Evolutionary conservation across 305 asterid species (phyloP).

Genomic region (Fraxinus sp.): DNA sequence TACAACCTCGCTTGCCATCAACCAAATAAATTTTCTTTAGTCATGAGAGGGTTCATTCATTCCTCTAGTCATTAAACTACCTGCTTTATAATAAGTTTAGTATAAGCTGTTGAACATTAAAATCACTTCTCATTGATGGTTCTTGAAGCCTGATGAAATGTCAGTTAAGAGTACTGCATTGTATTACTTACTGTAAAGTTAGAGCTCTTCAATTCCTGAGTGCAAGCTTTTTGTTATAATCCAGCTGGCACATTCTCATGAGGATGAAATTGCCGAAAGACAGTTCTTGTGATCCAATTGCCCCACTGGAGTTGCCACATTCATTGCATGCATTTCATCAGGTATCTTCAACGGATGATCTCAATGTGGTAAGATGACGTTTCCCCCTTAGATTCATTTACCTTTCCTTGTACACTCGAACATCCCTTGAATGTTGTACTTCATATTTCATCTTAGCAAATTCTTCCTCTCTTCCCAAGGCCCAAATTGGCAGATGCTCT

Average conservation of each 20-base stretch:
- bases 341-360: constrained; percentile 60
- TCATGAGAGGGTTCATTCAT: background rate
- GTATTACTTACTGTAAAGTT: background rate
- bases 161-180: background rate
- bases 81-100: background rate
- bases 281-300: constrained; percentile 75
- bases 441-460: background rate
- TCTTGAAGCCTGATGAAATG: background rate
- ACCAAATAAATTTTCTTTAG: background rate
- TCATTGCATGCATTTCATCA: constrained; percentile 83
- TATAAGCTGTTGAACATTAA: background rate
- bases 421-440: background rate
- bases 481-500: background rate
- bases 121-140: background rate
- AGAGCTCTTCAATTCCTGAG: constrained; percentile 5
- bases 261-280: constrained; percentile 66
- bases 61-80: background rate
- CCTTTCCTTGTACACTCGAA: background rate
- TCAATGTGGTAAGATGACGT: constrained; percentile 55
- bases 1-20: background rate
- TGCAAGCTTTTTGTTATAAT: constrained; percentile 13
- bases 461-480: background rate
- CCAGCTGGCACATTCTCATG: constrained; percentile 90
- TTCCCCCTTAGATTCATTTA: background rate
- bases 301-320: constrained; percentile 88